Base-by-base conservation (phyloP, 2,329 filamentous ascomycete species). In the Venturia carpophila region DNA sequence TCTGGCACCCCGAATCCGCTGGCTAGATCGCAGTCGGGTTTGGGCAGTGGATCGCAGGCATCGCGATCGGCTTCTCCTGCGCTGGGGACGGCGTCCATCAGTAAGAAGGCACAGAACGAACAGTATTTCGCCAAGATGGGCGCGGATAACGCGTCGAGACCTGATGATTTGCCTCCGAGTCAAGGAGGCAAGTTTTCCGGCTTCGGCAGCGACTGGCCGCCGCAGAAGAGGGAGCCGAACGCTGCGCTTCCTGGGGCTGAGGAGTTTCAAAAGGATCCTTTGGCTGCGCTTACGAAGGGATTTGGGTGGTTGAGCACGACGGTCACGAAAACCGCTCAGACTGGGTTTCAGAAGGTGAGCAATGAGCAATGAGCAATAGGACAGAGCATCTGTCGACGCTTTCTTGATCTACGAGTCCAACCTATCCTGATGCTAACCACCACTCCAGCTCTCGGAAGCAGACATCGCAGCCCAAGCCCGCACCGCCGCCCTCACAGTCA, bases 291-390 rank as follows among this genome's bases (percentile, higher is more conserved):
- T 70, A 91, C 87, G 37, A 97, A 96, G 77, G 90, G 93, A 0
- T 95, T 97, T 71, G 93, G 93, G 10, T 97, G 94, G 92, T 91
- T 97, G 72, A 85, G 91, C 21, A 89, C 86, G 42, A 92, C 91
- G 15, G 91, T 97, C 52, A 87, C 87, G 34, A 96, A 94, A 81
- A 90, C 90, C 69, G 94, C 92, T 45, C 95, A 96, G 80, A 90
- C 86, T 19, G 88, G 92, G 37, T 91, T 94, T 67, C 89, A 91
- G 73, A 90, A 92, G 84, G 89, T 92, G 81, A 67, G 82, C 71
- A 42, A 21, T 58, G 17, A 55, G 19, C 24, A 24, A 11, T 19
- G 17, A 56, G 49, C 10, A 41, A 15, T 9, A 52, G 2, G 7
- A 27, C 6, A 24, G 17, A 21, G 45, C 45, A 34, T 41, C 10